These are phyloP conservation scores for Talinum fruticosum DNA, from an alignment of 148 eudicot species.

Conservation along the genomic window DNA sequence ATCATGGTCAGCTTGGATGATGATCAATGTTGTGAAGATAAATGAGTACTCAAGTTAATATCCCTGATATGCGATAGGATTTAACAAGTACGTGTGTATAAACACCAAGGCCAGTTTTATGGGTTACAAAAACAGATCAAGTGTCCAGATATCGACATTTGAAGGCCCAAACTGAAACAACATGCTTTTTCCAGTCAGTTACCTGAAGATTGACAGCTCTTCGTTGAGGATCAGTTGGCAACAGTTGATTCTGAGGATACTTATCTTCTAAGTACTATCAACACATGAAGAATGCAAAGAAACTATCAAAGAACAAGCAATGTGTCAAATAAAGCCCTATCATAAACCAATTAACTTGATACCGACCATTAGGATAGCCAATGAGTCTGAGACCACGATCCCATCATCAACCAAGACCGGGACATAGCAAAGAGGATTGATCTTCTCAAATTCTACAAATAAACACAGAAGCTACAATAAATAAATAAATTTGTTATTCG, in stretches of 20 bases:
- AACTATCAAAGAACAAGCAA: neutral
- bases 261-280: conserved; percentile 64
- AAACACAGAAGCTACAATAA: neutral
- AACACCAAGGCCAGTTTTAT: neutral
- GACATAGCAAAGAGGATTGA: conserved; percentile 58
- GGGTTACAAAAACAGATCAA: neutral
- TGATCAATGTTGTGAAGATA: neutral
- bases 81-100: neutral
- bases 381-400: conserved; percentile 52
- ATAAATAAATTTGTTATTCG: neutral
- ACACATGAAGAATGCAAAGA: conserved; percentile 3
- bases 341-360: neutral
- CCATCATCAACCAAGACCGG: conserved; percentile 62
- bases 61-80: neutral
- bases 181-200: neutral
- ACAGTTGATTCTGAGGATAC: conserved; percentile 47
- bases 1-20: neutral
- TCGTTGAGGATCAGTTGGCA: conserved; percentile 45
- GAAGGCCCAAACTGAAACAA: neutral
- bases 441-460: conserved; percentile 51
- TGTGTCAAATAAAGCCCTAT: neutral
- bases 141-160: neutral
- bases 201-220: conserved; percentile 62
- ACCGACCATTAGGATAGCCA: conserved; percentile 63
- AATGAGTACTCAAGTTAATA: neutral